Percentiles rank a stretch among this genome's conserved stretches.
These are phyloP conservation scores for Andrographis paniculata DNA, from an alignment of 305 asterid species.

Conservation along the genomic window DNA sequence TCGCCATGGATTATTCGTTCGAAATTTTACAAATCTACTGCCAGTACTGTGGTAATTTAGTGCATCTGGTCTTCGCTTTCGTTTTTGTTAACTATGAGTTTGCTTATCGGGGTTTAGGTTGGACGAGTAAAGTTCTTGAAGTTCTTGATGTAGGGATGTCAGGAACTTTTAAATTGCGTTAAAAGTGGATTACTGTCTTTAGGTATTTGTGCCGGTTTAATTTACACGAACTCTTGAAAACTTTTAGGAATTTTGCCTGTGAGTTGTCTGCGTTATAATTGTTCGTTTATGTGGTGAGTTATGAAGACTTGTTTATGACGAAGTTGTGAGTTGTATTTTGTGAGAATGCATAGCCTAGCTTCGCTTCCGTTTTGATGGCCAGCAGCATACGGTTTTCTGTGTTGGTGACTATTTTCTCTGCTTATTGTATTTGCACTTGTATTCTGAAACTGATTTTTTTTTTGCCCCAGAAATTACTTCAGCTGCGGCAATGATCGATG, in stretches of 20 bases:
- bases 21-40: constrained; percentile 54
- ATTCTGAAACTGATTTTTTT: too few relatives aligned
- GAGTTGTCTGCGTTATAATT: not conserved
- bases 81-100: too few relatives aligned
- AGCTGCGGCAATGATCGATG: constrained; percentile 34
- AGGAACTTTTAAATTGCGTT: not conserved
- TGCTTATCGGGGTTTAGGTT: too few relatives aligned
- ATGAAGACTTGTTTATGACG: too few relatives aligned
- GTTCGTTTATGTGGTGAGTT: too few relatives aligned
- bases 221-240: constrained; percentile 1
- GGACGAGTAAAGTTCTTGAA: not conserved
- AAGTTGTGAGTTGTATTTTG: too few relatives aligned
- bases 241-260: constrained; percentile 1
- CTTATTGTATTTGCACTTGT: constrained; percentile 5
- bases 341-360: too few relatives aligned
- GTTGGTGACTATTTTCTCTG: too few relatives aligned
- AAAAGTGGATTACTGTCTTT: constrained; percentile 1
- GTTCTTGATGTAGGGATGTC: not conserved
- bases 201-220: constrained; percentile 4
- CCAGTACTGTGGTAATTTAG: constrained; percentile 55
- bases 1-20: constrained; percentile 46
- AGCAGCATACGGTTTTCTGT: too few relatives aligned
- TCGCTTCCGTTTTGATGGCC: too few relatives aligned
- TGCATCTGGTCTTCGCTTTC: not conserved
- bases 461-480: not conserved